Base-by-base conservation (phyloP, 352 stramenopile species). In the Aphanomyces euteiches region DNA sequence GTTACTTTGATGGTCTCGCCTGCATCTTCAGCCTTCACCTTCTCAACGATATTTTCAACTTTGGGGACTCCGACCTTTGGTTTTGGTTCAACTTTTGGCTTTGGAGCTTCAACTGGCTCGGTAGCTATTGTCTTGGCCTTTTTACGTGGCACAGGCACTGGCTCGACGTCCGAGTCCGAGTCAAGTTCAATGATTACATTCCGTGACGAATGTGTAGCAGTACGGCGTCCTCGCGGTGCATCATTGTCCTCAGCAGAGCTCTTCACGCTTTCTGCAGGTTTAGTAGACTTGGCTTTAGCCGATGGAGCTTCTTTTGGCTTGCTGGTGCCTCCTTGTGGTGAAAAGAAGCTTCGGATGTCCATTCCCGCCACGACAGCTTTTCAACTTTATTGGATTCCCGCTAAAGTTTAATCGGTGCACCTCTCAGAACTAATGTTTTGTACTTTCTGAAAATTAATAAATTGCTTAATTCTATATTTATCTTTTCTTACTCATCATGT, bases 271-370 rank as follows among this genome's bases (percentile, higher is more conserved):
- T 53, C 12, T n/a, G 15, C 28, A 15, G 41, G 13, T 21, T 69
- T 58, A 12, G 17, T 61, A 17, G 54, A 17, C 45, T 59, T 70
- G 17, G 66, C 7, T 39, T 50, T 34, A 43, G 10, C 39, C 15
- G 64, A n/a, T 3, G 57, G 37, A 37, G 67, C 41, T 47, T 40
- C 59, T 69, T 39, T 47, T 7, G n/a, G 53, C 38, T 28, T 38
- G 59, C 47, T 12, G 45, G 58, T 17, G 45, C 48, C 8, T 6
- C 75, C 66, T 59, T 87, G 84, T 61, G 89, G 79, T 65, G 80
- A 64, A 74, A 95, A 95, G 68, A 95, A 95, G 67, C 83, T 85
- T 60, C 87, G 85, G 70, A 95, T 95, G 76, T 95, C 87, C 87
- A 95, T 90, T 57, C 7, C 39, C 65, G 50, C 15, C 53, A 36